Base-by-base conservation (phyloP, 768 basidiomycete genomes). In the Rhizopogon salebrosus region DNA sequence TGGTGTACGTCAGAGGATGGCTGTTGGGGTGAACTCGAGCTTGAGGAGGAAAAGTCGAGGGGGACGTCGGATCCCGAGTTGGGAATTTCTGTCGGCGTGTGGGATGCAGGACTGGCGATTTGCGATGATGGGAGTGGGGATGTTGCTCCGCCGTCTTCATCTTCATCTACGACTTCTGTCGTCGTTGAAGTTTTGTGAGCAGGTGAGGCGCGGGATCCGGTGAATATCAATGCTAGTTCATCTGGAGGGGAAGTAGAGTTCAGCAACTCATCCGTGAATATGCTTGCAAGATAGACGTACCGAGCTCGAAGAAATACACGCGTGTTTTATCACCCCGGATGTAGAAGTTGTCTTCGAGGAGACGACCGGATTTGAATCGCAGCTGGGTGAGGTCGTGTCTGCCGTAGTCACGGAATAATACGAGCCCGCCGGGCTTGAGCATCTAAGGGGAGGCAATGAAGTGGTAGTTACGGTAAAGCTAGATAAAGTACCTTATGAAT, bases 301-400 rank as follows among this genome's bases (percentile, higher is more conserved):
- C 90, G 10, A 90, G 67, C 55, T 91, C 88, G 59, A 99, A 99
- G 68, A 98, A 99, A 69, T 98, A 98, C 0, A 99, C 97, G 36
- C 97, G 78, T 0, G 97, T 98, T 62, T 92, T 95, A 72, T 99
- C 97, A 0, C 97, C 97, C 35, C 97, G 82, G 48, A 97, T 88
- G 63, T 99, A 99, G 58, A 99, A 86, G 65, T 97, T 95, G 42
- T 95, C 92, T 39, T 92, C 89, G 10, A 98, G 80, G 51, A 98
- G 78, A 10, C 97, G 79, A 1, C 87, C 84, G 6, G 78, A 78
- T 69, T 92, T 97, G 76, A 99, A 97, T 9, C 97, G 80, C 41
- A 99, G 75, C 67, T 98, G 95, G 1, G 97, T 91, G 41, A 99
- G 80, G 64, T 99, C 95, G 63, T 98, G 79, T 23, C 95, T 82